Evolutionary conservation across 371 early-diverging fungal species (phyloP).

Genomic region (Basidiobolus meristosporus): DNA sequence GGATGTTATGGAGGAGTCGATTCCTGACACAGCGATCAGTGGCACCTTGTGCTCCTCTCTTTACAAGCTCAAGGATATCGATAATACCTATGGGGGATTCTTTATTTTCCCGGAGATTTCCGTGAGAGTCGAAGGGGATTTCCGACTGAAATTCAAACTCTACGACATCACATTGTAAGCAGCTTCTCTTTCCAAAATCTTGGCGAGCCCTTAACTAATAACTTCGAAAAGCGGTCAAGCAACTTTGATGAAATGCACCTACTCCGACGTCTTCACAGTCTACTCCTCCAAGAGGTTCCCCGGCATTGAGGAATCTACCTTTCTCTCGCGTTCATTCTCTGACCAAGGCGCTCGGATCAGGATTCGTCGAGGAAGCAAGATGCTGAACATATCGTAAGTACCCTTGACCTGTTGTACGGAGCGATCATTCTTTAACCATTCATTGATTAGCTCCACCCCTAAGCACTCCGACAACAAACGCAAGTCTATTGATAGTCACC

Average conservation of each 20-base stretch:
- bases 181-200: no score
- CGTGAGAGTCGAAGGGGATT: constrained; percentile 75
- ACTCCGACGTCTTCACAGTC: neutral
- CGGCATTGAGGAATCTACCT: constrained; percentile 72
- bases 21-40: no score
- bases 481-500: no score
- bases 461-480: no score
- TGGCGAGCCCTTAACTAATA: no score
- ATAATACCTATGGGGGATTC: constrained; percentile 70
- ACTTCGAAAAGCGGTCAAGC: constrained; percentile 7
- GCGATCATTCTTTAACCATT: no score
- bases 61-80: constrained; percentile 69
- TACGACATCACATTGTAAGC: constrained; percentile 31
- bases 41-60: constrained; percentile 79
- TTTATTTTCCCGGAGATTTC: constrained; percentile 92
- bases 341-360: constrained; percentile 90
- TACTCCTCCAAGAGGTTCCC: constrained; percentile 1
- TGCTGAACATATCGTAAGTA: no score
- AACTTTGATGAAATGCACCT: constrained; percentile 31
- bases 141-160: constrained; percentile 68
- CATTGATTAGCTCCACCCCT: no score
- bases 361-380: constrained; percentile 56
- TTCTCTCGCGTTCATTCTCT: constrained; percentile 76
- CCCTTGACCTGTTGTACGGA: no score
- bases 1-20: no score